These are phyloP conservation scores for Pleurotus eryngii DNA, from an alignment of 768 basidiomycete species.

Conservation along the genomic window DNA sequence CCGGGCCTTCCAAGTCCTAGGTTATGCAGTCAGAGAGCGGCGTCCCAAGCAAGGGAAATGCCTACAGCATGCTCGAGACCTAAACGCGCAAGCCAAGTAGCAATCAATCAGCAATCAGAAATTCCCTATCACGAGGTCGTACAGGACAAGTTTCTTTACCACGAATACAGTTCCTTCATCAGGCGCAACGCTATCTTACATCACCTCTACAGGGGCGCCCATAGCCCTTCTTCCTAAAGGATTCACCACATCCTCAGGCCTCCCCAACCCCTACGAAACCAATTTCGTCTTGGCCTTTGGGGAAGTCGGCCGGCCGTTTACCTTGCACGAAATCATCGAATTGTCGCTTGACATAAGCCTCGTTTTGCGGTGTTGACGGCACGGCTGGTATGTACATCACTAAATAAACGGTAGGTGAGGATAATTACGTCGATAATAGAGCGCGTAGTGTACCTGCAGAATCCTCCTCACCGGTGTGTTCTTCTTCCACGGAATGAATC, in stretches of 20 bases:
- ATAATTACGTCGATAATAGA: no score
- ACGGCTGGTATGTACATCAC: constrained; percentile 82
- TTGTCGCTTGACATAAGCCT: constrained; percentile 59
- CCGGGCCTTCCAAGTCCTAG: no score
- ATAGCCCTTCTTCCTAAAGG: constrained; percentile 36
- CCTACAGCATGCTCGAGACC: no score
- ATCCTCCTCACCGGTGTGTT: constrained; percentile 42
- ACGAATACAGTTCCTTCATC: no score
- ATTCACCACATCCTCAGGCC: constrained; percentile 31
- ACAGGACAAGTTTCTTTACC: no score
- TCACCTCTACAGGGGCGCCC: constrained; percentile 31
- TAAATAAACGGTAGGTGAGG: constrained; percentile 12
- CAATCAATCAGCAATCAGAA: no score
- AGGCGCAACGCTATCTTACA: constrained; percentile 8
- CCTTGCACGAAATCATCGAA: constrained; percentile 57
- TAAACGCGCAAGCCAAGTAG: no score
- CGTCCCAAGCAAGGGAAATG: no score
- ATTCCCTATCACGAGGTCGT: not conserved
- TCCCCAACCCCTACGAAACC: constrained; percentile 32
- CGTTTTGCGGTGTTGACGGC: constrained; percentile 60
- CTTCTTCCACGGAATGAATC: constrained; percentile 25
- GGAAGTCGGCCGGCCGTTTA: constrained; percentile 71
- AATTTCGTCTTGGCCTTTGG: constrained; percentile 36
- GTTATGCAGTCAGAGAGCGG: no score
- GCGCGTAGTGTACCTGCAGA: constrained; percentile 29